Evolutionary conservation across 1,284 basidiomycete species (phyloP).

Genomic region (Cutaneotrichosporon curvatum): DNA sequence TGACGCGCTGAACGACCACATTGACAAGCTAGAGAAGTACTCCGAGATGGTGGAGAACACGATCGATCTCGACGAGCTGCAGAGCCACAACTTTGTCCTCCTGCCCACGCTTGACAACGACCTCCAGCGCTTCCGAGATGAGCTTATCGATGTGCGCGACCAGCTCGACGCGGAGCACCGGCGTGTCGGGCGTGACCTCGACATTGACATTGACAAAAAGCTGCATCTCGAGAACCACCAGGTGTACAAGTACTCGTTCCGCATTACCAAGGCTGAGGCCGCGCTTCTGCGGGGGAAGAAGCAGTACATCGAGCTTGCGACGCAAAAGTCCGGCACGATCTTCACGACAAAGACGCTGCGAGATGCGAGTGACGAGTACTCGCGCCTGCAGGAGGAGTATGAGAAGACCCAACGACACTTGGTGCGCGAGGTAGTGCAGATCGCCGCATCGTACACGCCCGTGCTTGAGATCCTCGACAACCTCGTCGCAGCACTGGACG

Average conservation of each 20-base stretch:
- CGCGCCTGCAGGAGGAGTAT: constrained; percentile 64
- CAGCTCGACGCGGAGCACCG: constrained; percentile 78
- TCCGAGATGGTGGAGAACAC: constrained; percentile 93
- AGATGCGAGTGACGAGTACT: constrained; percentile 65
- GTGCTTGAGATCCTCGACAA: constrained; percentile 84
- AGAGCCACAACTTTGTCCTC: constrained; percentile 82
- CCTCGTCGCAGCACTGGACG: constrained; percentile 83
- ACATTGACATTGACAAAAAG: constrained; percentile 89
- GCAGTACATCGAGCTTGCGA: constrained; percentile 76
- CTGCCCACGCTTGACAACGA: constrained; percentile 59
- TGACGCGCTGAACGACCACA: constrained; percentile 55
- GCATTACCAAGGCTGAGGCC: constrained; percentile 85
- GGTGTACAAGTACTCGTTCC: constrained; percentile 86
- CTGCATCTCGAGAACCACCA: constrained; percentile 89
- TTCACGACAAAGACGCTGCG: constrained; percentile 82
- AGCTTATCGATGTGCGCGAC: constrained; percentile 66
- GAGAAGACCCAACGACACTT: constrained; percentile 68
- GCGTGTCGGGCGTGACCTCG: constrained; percentile 63
- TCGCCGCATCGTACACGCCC: constrained; percentile 86
- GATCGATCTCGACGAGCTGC: constrained; percentile 78
- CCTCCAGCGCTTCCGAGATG: constrained; percentile 62
- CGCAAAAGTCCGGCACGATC: constrained; percentile 79
- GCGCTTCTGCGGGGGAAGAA: constrained; percentile 62
- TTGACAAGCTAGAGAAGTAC: constrained; percentile 64
- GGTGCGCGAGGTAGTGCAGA: constrained; percentile 87